Conservation (phyloP, 768 basidiomycete genomes). For the Rickenella mellea region DNA sequence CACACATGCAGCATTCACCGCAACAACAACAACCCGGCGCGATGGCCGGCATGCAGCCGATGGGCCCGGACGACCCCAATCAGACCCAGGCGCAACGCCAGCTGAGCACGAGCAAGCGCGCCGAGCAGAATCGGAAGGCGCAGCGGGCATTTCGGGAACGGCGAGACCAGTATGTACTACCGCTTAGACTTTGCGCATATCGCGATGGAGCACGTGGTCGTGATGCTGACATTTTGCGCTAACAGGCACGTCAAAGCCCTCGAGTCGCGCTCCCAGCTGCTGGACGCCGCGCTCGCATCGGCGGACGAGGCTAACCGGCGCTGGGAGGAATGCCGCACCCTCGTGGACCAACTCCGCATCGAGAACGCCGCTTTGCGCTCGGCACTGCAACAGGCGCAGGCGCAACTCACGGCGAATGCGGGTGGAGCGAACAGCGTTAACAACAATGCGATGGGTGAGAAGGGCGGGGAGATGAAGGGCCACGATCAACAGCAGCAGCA, state of each 20-base stretch:
- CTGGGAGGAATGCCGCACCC: slow-evolving; percentile 84
- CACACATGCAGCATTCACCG: background rate
- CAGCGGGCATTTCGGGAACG: slow-evolving; percentile 88
- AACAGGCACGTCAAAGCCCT: slow-evolving; percentile 78
- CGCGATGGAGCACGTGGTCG: no score
- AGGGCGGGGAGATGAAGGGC: no score
- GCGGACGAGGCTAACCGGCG: slow-evolving; percentile 84
- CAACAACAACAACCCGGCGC: slow-evolving; percentile 5
- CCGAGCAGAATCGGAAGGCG: slow-evolving; percentile 91
- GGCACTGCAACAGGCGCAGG: slow-evolving; percentile 42
- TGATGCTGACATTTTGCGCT: no score
- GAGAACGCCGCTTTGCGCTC: slow-evolving; percentile 75
- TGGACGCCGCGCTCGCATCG: slow-evolving; percentile 77
- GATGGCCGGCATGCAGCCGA: slow-evolving; percentile 10
- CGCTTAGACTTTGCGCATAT: background rate
- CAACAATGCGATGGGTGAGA: background rate
- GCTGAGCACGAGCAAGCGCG: slow-evolving; percentile 75
- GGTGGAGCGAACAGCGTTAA: background rate
- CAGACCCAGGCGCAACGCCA: slow-evolving; percentile 31
- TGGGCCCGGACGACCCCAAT: slow-evolving; percentile 3
- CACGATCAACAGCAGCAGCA: background rate
- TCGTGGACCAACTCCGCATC: slow-evolving; percentile 80
- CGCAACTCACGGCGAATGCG: slow-evolving; percentile 15
- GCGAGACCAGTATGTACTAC: slow-evolving; percentile 58
- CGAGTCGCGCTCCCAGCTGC: slow-evolving; percentile 75